Evolutionary conservation across 495 filamentous ascomycete species (phyloP).

Genomic region (Apiosordaria backusii): DNA sequence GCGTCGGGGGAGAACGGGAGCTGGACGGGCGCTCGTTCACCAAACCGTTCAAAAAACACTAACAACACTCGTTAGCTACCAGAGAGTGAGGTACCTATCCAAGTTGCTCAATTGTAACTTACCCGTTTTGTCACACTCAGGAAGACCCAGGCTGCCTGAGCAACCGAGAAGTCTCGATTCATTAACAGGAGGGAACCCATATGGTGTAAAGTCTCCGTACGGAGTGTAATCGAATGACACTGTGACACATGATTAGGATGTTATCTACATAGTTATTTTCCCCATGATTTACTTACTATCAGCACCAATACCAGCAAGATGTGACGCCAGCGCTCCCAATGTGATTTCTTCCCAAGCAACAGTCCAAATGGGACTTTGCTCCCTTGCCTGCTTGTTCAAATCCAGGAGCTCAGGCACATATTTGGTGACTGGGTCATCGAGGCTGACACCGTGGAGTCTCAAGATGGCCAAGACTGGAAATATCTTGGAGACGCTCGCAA

Average conservation of each 20-base stretch:
- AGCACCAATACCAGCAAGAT: constrained; percentile 35
- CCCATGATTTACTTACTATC: constrained; percentile 27
- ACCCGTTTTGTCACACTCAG: constrained; percentile 26
- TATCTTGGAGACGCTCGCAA: constrained; percentile 53
- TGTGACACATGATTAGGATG: constrained; percentile 8
- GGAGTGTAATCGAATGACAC: constrained; percentile 30
- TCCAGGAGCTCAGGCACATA: constrained; percentile 41
- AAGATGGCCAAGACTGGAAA: constrained; percentile 46
- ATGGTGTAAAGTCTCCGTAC: constrained; percentile 27
- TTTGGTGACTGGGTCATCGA: constrained; percentile 46
- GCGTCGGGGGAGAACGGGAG: constrained; percentile 33
- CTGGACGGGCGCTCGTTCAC: constrained; percentile 35
- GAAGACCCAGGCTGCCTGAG: constrained; percentile 31
- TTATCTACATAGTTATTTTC: too few relatives aligned
- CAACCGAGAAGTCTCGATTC: constrained; percentile 30
- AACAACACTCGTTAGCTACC: neutral
- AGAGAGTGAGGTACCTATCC: neutral
- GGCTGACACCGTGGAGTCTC: constrained; percentile 33
- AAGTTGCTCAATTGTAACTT: neutral
- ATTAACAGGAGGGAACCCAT: constrained; percentile 31
- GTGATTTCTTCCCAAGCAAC: constrained; percentile 41
- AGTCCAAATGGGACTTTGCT: constrained; percentile 26
- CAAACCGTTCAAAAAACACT: constrained; percentile 36
- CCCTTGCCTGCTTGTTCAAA: constrained; percentile 26
- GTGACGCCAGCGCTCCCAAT: constrained; percentile 36